Evolutionary conservation across 495 filamentous ascomycete genomes (phyloP).

Genomic region (Penicillium bovifimosum): DNA sequence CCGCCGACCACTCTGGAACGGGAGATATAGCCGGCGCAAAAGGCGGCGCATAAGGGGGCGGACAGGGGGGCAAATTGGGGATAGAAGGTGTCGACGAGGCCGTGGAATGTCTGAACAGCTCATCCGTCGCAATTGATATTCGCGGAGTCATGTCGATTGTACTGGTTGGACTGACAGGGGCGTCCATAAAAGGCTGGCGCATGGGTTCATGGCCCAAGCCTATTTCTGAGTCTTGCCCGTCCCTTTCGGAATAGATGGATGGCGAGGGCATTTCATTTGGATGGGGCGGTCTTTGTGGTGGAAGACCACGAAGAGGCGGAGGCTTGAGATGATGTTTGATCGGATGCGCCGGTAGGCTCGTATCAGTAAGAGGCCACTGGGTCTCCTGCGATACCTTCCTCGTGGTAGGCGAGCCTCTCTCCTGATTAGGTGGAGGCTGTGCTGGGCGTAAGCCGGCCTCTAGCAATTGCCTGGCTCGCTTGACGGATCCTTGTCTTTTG

Average conservation of each 20-base stretch:
- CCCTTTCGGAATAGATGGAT: conserved; percentile 42
- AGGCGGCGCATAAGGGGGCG: conserved; percentile 13
- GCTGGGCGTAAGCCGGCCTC: conserved; percentile 43
- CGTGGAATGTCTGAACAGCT: conserved; percentile 32
- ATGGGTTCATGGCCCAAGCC: conserved; percentile 42
- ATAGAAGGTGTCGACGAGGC: conserved; percentile 35
- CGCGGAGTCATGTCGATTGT: conserved; percentile 23
- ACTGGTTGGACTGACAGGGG: conserved; percentile 32
- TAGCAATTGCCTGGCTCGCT: conserved; percentile 48
- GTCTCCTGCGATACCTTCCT: conserved; percentile 23
- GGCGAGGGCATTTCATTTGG: conserved; percentile 42
- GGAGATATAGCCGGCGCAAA: conserved; percentile 84
- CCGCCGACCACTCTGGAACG: conserved; percentile 74
- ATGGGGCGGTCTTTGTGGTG: conserved; percentile 63
- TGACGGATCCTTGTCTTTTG: conserved; percentile 39
- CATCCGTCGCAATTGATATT: conserved; percentile 28
- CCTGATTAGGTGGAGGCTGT: conserved; percentile 22
- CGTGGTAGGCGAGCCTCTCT: conserved; percentile 18
- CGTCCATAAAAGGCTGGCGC: conserved; percentile 26
- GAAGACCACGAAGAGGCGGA: conserved; percentile 47
- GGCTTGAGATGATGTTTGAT: conserved; percentile 37
- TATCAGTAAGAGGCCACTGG: conserved; percentile 41
- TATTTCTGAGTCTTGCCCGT: conserved; percentile 49
- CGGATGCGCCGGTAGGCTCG: conserved; percentile 25
- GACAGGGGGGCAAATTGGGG: conserved; percentile 42